A percentile compares a stretch with the other conserved stretches of the same genome.
phyloP scores from a whole-genome alignment of 352 stramenopile species.

The Blastocystis hominis region DNA sequence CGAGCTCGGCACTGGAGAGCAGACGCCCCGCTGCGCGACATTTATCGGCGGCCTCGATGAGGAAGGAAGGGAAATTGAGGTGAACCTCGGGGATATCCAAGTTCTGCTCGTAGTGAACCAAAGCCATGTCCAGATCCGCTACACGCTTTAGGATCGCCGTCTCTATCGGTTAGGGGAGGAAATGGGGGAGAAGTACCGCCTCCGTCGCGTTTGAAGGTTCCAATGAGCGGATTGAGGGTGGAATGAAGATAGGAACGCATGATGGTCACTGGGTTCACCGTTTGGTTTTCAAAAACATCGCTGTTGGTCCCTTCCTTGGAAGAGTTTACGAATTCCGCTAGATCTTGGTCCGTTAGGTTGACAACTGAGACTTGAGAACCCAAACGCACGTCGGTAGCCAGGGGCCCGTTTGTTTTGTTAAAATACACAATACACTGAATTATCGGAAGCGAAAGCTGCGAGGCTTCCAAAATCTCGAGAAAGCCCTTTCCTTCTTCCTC shows the following conservation, averaged over 20 bases:
- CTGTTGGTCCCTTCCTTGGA: not conserved
- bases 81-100: slow-evolving; percentile 83
- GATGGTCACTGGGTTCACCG: slow-evolving; percentile 28
- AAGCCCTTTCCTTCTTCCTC: not conserved
- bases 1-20: slow-evolving; percentile 59
- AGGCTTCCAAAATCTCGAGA: not conserved
- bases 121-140: slow-evolving; percentile 82
- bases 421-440: slow-evolving; percentile 8
- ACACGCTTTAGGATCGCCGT: slow-evolving; percentile 62
- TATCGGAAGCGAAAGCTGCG: slow-evolving; percentile 23
- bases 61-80: slow-evolving; percentile 74
- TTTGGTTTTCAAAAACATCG: slow-evolving; percentile 5
- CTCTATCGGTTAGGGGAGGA: not conserved
- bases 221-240: slow-evolving; percentile 32
- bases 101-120: slow-evolving; percentile 84
- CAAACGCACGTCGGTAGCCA: not conserved
- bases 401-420: not conserved
- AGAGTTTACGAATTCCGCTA: not conserved
- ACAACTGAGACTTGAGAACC: slow-evolving; percentile 16
- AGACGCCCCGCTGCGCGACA: slow-evolving; percentile 56
- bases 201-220: not conserved
- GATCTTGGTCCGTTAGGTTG: not conserved
- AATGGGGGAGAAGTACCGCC: not conserved
- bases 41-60: slow-evolving; percentile 71
- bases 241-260: slow-evolving; percentile 39